Base-by-base conservation (phyloP, 2,329 filamentous ascomycete species). In the Stachybotrys elegans region DNA sequence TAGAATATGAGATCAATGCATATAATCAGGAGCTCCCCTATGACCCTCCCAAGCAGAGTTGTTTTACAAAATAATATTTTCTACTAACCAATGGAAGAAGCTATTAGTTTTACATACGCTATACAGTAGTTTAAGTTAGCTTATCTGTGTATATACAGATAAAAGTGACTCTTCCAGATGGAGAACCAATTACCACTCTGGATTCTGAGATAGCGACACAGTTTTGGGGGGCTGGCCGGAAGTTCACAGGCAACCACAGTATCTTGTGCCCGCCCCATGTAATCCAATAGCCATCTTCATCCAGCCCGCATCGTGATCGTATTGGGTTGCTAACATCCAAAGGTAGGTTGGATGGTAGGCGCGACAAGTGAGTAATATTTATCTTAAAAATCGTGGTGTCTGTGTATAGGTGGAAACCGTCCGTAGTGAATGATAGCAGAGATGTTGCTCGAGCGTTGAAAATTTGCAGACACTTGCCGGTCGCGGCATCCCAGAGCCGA, bases 271-370 rank as follows among this genome's bases (percentile, higher is more conserved):
- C 35, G 19, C 22, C 35, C 35, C 35, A 38, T 38, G 19, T 38
- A 38, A 38, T 22, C 35, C 35, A 38, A 38, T 20, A n/a, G n/a
- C n/a, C n/a, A n/a, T n/a, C 35, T 38, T 38, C 19, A 38, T 38
- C 35, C n/a, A 38, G 16, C 8, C 35, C 35, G n/a, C n/a, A 38
- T 22, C 35, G 16, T 38, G 20, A 6, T 38, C 14, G 35, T 22
- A 38, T 38, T 20, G 35, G 19, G 13, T 22, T 38, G 22, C 22
- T 20, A 22, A 38, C 19, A 20, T 38, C 19, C 16, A 38, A 38
- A 38, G 35, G 35, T 22, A 38, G 12, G 8, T 22, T 22, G 20
- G 8, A 19, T 38, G 35, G 35, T 22, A 38, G 35, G 19, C 9
- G 35, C 20, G 19, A 38, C 8, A 38, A 38, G 35, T 38, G 19